A percentile compares a stretch with the other conserved stretches of the same genome.
Conservation (phyloP, 306 rosid species). For the Echinosophora koreensis region DNA sequence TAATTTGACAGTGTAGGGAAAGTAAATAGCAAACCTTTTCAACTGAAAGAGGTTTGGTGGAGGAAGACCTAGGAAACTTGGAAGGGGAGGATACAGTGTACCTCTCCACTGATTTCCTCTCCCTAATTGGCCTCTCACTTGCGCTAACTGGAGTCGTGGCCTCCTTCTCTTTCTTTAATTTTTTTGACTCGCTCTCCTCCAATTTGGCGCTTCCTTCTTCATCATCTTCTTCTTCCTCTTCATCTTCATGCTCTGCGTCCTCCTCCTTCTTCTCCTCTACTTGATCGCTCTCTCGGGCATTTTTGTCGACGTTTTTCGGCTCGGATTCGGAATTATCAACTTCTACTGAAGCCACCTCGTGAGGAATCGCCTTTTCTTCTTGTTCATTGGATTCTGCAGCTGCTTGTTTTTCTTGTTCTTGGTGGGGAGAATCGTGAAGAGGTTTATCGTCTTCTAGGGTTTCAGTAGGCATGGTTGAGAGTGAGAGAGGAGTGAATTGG, state of each 20-base stretch:
- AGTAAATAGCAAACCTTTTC: slow-evolving; percentile 58
- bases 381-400: background rate
- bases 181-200: slow-evolving; percentile 16
- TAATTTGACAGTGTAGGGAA: background rate
- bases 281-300: slow-evolving; percentile 20
- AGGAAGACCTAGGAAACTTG: slow-evolving; percentile 56
- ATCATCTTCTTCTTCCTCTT: slow-evolving; percentile 14
- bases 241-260: slow-evolving; percentile 1
- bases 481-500: background rate
- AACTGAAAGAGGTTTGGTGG: slow-evolving; percentile 55
- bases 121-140: slow-evolving; percentile 75
- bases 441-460: slow-evolving; percentile 64
- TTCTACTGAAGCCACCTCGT: background rate
- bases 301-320: slow-evolving; percentile 6
- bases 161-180: slow-evolving; percentile 25
- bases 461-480: slow-evolving; percentile 61
- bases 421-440: slow-evolving; percentile 42
- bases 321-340: background rate
- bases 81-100: slow-evolving; percentile 62
- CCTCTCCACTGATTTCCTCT: slow-evolving; percentile 83
- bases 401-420: background rate
- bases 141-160: slow-evolving; percentile 56
- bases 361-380: background rate
- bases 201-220: background rate
- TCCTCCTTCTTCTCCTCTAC: slow-evolving; percentile 6